A percentile compares a stretch with the other conserved stretches of the same genome.
Evolutionary conservation across 805 yeast genomes (phyloP).

Genomic region (Kodamaea laetipori): DNA sequence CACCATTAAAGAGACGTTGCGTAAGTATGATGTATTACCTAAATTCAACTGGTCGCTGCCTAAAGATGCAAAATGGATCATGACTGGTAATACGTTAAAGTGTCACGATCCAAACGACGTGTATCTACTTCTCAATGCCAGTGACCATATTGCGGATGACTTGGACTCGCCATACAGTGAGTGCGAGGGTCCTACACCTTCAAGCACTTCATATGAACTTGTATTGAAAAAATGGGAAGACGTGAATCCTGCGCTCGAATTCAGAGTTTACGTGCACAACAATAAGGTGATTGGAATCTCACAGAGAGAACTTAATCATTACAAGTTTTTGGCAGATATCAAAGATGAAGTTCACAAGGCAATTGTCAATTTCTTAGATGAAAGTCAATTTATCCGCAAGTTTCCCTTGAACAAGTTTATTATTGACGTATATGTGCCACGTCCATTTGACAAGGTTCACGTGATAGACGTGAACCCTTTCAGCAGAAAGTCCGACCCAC

Average conservation of each 20-base stretch:
- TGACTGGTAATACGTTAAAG: constrained; percentile 71
- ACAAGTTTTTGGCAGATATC: constrained; percentile 63
- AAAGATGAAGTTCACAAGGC: constrained; percentile 47
- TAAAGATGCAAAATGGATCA: constrained; percentile 90
- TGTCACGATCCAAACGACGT: constrained; percentile 75
- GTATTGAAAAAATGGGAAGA: constrained; percentile 82
- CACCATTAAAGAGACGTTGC: constrained; percentile 48
- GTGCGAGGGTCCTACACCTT: constrained; percentile 22
- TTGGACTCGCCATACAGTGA: constrained; percentile 69
- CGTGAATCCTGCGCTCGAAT: constrained; percentile 88
- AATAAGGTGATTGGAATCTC: constrained; percentile 67
- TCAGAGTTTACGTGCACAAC: constrained; percentile 77
- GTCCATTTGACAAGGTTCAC: constrained; percentile 65
- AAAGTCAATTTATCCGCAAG: constrained; percentile 27
- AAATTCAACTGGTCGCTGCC: constrained; percentile 98
- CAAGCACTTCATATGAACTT: constrained; percentile 50
- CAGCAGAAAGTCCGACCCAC: constrained; percentile 72
- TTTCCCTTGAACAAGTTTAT: constrained; percentile 45
- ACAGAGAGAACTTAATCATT: constrained; percentile 86
- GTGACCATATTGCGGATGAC: constrained; percentile 87
- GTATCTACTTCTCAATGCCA: constrained; percentile 78
- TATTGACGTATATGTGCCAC: constrained; percentile 81
- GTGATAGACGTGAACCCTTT: constrained; percentile 89
- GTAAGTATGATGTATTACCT: constrained; percentile 63
- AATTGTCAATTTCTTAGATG: constrained; percentile 58